phyloP scores from a whole-genome alignment of 1,284 basidiomycete species.

The Microbotryum intermedium region DNA sequence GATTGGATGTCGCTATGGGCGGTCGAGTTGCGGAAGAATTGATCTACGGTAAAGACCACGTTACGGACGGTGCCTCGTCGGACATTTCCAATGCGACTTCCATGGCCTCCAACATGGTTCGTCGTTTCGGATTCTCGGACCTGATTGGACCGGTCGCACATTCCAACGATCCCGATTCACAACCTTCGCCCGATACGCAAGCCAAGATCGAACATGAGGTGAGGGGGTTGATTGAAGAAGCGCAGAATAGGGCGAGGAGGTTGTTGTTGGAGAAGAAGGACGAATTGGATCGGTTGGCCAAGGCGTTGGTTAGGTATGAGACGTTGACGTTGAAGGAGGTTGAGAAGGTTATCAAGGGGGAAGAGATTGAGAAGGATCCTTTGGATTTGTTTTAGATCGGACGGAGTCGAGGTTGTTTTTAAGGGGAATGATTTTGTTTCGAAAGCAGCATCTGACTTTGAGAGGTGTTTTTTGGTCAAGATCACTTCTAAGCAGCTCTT shows the following conservation, averaged over 20 bases:
- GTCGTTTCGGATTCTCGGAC: conserved; percentile 70
- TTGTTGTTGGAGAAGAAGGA: conserved; percentile 63
- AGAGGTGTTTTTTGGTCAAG: no score
- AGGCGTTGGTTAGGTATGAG: conserved; percentile 84
- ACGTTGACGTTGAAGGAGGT: conserved; percentile 83
- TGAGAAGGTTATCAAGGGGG: conserved; percentile 43
- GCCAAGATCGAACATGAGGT: conserved; percentile 35
- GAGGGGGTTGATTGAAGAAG: conserved; percentile 56
- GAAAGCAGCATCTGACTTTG: no score
- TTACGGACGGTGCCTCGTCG: conserved; percentile 62
- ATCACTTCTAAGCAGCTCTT: no score
- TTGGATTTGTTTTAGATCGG: not conserved
- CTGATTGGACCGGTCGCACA: conserved; percentile 31
- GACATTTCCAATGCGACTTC: conserved; percentile 72
- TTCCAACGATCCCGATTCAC: conserved; percentile 21
- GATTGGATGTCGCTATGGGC: conserved; percentile 82
- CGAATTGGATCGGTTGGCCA: conserved; percentile 78
- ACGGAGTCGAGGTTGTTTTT: not conserved
- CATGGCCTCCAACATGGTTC: conserved; percentile 79
- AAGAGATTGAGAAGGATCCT: conserved; percentile 21
- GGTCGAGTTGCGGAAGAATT: conserved; percentile 89
- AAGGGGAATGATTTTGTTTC: no score
- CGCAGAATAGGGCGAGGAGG: conserved; percentile 59
- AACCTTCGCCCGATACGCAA: conserved; percentile 28
- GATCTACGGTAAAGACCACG: conserved; percentile 76